phyloP scores from a whole-genome alignment of 306 rosid species.

The Ammopiptanthus mongolicus region DNA sequence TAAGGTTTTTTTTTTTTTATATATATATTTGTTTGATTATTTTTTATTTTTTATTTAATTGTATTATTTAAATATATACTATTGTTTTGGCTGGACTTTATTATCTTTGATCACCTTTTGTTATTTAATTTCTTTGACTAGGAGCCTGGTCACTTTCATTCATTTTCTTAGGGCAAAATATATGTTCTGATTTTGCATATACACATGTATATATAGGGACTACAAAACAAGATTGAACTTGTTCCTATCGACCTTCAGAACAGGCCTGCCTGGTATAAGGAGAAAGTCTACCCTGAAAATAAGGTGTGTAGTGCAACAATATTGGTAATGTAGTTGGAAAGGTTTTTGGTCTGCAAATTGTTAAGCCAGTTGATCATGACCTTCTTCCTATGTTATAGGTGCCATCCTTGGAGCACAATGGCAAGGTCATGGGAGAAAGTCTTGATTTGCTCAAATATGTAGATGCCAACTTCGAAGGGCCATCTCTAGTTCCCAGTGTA shows the following conservation, averaged over 20 bases:
- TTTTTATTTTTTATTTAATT: too few relatives aligned
- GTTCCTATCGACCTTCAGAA: conserved; percentile 49
- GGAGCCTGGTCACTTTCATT: neutral
- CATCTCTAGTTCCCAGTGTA: conserved; percentile 57
- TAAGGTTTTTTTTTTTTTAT: conserved; percentile 61
- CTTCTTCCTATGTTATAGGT: conserved; percentile 34
- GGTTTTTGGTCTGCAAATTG: neutral
- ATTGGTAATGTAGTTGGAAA: neutral
- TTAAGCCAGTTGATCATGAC: neutral
- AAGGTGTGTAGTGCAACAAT: conserved; percentile 28
- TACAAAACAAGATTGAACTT: conserved; percentile 58
- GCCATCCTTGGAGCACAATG: conserved; percentile 75
- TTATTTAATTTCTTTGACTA: neutral
- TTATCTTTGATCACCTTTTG: neutral
- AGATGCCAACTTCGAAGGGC: conserved; percentile 41
- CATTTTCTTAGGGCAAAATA: neutral
- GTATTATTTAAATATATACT: neutral
- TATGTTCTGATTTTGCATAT: neutral
- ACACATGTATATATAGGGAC: conserved; percentile 32
- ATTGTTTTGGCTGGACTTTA: neutral
- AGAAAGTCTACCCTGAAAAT: conserved; percentile 63
- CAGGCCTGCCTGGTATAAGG: conserved; percentile 81
- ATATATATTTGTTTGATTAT: neutral
- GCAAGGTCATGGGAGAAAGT: conserved; percentile 72
- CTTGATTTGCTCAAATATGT: conserved; percentile 67